phyloP scores from a whole-genome alignment of 139 green algal genomes.

The Trebouxia sp. region DNA sequence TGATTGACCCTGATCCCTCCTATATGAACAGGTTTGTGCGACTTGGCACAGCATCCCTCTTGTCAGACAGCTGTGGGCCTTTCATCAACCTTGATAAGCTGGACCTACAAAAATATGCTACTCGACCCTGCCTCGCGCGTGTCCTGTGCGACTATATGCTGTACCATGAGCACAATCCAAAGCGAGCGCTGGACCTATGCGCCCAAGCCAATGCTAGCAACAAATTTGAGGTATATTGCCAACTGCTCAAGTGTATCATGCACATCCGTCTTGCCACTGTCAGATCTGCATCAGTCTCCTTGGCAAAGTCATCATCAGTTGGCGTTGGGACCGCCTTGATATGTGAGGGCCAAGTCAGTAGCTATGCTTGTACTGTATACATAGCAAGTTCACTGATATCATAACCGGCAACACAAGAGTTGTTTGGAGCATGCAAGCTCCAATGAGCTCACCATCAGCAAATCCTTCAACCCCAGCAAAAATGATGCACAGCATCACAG shows the following conservation, averaged over 20 bases:
- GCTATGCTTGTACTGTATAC: not conserved
- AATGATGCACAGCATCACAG: not conserved
- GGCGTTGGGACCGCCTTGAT: no score
- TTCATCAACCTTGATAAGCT: conserved; percentile 79
- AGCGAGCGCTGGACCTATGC: conserved; percentile 70
- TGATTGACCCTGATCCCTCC: no score
- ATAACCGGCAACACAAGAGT: no score
- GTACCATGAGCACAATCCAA: conserved; percentile 83
- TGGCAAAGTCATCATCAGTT: no score
- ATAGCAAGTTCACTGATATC: no score
- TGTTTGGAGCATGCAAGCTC: no score
- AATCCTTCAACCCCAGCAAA: not conserved
- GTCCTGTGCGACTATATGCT: conserved; percentile 83
- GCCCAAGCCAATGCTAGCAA: conserved; percentile 47
- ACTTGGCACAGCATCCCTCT: conserved; percentile 74
- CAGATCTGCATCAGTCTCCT: not conserved
- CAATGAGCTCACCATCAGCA: not conserved
- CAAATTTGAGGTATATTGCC: conserved; percentile 39
- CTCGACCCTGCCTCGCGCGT: conserved; percentile 56
- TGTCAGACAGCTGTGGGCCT: conserved; percentile 56
- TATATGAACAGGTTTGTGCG: conserved; percentile 68
- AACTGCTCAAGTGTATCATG: no score
- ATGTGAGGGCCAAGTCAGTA: no score
- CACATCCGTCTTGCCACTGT: no score
- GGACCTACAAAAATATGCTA: conserved; percentile 78